Evolutionary conservation across 257 asterid genomes (phyloP), one percentile per base, ranked within the genome.

Genomic region (Asclepias syriaca): DNA sequence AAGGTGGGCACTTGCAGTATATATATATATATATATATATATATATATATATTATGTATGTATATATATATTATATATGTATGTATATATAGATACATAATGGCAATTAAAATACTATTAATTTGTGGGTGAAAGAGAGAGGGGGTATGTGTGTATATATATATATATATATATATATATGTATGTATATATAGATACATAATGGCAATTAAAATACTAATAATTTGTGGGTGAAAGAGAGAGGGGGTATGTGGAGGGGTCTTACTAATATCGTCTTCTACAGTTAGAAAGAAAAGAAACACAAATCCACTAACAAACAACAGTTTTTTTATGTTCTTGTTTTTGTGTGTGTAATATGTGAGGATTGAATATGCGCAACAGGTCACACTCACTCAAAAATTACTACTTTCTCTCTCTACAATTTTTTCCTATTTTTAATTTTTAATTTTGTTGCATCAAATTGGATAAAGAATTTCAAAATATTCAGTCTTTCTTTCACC

Each of bases 321-420:
- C 45, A 66, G 78, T 69, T 29, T 32, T 19, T 34, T 34, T 34
- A 3, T 34, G 0, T 34, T 34, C 4, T 34, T 43, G 48, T 43
- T 8, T 43, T 8, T 43, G 11, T 43, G 48, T 43, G 53, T 61
- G 69, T 81, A 68, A 53, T 61, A 64, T 77, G 74, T 49, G 80
- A 55, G 51, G 65, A 72, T 80, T 84, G 88, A 81, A 77, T 81
- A 81, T 90, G 95, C 91, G 85, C 85, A 83, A 84, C 87, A 87
- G 67, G 86, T 85, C 92, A 83, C 86, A 68, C 61, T 86, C 92
- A 81, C 76, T 79, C 75, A 73, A 64, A 64, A 61, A 76, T 70
- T 24, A 24, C 0, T 24, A 24, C 76, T 75, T 78, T 63, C 46
- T 40, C 39, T 34, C 39, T 34, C 39, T 34, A 34, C 3, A 34